Conservation (phyloP, 2,329 filamentous ascomycete genomes). For the Stemphylium beticola region DNA sequence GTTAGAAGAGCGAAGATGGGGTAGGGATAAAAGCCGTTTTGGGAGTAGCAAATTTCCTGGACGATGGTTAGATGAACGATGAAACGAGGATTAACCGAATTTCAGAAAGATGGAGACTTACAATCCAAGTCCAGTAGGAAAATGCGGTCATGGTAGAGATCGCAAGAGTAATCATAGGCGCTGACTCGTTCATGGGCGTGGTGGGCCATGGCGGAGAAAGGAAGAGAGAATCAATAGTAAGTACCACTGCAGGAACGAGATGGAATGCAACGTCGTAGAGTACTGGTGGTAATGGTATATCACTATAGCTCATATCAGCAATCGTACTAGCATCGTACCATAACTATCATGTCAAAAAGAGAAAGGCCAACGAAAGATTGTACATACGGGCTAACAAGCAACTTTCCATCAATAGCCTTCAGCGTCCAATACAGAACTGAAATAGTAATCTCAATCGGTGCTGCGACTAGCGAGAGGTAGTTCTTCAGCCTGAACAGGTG, state of each 20-base stretch:
- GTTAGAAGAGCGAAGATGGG: slow-evolving; percentile 76
- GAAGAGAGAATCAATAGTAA: slow-evolving; percentile 69
- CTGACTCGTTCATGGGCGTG: slow-evolving; percentile 57
- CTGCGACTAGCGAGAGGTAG: slow-evolving; percentile 66
- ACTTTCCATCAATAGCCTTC: slow-evolving; percentile 58
- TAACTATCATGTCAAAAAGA: neutral
- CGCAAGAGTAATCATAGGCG: slow-evolving; percentile 63
- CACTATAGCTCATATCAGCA: neutral
- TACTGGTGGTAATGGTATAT: slow-evolving; percentile 49
- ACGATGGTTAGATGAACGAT: neutral
- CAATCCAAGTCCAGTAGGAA: slow-evolving; percentile 76
- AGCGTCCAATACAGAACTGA: slow-evolving; percentile 76
- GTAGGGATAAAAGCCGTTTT: slow-evolving; percentile 81
- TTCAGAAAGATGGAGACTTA: neutral
- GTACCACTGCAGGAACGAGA: slow-evolving; percentile 67
- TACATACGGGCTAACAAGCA: slow-evolving; percentile 54
- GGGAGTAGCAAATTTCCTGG: slow-evolving; percentile 68
- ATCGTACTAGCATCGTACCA: too few species aligned
- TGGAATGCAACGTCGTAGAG: slow-evolving; percentile 56
- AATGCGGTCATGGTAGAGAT: slow-evolving; percentile 67
- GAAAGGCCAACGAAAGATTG: too few species aligned
- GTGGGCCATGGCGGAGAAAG: slow-evolving; percentile 71
- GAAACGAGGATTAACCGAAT: neutral
- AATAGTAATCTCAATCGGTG: slow-evolving; percentile 75
- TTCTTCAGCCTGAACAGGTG: slow-evolving; percentile 72